Percentiles rank a stretch among this genome's conserved stretches.
These are phyloP conservation scores for Coemansia sp. DNA, from an alignment of 192 early-diverging fungal genomes.

Conservation along the genomic window DNA sequence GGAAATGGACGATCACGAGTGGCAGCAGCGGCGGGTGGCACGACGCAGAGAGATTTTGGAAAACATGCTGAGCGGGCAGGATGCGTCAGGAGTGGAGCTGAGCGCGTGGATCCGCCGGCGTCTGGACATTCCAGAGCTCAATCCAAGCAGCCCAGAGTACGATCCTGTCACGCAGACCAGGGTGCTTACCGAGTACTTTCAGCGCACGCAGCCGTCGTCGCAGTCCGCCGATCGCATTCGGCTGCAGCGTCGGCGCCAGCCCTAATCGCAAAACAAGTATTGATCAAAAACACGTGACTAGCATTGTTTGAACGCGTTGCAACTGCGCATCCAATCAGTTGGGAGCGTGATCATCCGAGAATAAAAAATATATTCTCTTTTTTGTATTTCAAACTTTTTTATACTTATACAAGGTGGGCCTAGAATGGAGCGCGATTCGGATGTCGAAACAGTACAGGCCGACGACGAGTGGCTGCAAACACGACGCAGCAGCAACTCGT, in stretches of 20 bases:
- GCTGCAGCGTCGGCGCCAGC: neutral
- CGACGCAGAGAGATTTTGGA: neutral
- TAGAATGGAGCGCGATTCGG: conserved; percentile 48
- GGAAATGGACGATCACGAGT: neutral
- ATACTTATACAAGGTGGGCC: too few species aligned
- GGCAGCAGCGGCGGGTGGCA: neutral
- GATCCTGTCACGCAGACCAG: neutral
- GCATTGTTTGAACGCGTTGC: too few species aligned
- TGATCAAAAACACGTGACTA: too few species aligned
- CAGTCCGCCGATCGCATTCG: neutral
- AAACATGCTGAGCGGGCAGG: neutral
- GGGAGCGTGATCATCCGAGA: too few species aligned
- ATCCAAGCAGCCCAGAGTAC: neutral
- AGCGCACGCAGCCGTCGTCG: neutral
- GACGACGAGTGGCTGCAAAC: conserved; percentile 44
- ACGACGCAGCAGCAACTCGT: conserved; percentile 8
- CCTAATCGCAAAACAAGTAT: neutral
- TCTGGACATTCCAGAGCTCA: neutral
- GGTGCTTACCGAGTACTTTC: neutral
- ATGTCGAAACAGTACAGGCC: conserved; percentile 42
- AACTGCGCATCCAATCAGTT: too few species aligned
- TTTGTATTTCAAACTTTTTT: too few species aligned
- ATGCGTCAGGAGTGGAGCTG: neutral
- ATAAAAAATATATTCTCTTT: too few species aligned
- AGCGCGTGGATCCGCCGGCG: neutral